Evolutionary conservation across 2,329 filamentous ascomycete genomes (phyloP), one percentile per base, ranked within the genome.

Genomic region (Camillea tinctor): DNA sequence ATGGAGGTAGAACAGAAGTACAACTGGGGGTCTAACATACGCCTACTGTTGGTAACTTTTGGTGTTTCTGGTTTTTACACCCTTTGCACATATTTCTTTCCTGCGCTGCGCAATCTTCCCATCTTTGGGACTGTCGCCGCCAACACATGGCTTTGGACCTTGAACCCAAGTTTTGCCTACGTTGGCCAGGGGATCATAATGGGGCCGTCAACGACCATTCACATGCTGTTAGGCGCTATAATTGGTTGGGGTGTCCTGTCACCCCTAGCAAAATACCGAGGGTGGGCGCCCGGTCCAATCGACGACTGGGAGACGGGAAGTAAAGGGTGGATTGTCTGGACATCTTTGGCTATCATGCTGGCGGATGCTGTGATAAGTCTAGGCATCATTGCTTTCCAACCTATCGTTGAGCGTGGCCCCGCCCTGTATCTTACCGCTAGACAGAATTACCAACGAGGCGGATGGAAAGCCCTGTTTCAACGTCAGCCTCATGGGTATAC

Each of bases 321-420:
- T 73, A 97, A 98, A 77, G 95, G 94, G 48, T 99, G 95, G 95
- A 98, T 99, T 61, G 92, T 99, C 0, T 99, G 95, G 95, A 83
- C 96, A 2, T 97, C 92, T 36, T 79, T 99, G 26, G 92, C 95
- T 3, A 97, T 99, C 66, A 99, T 99, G 95, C 82, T 99, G 23
- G 91, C 92, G 21, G 95, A 99, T 75, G 92, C 94, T 0, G 82
- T 99, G 3, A 85, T 98, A 63, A 97, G 91, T 69, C 84, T 99
- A 9, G 87, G 90, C 1, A 93, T 93, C 80, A 83, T 97, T 49
- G 80, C 90, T 1, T 65, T 90, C 2, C 85, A 85, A 3, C 89
- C 91, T 0, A 63, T 89, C 0, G 73, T 89, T 20, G 75, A 75
- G 13, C 76, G 83, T 65, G 77, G 73, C 1, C 69, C 72, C 1